Conservation (phyloP, 495 filamentous ascomycete genomes). For the Penicillium atrosanguineum region DNA sequence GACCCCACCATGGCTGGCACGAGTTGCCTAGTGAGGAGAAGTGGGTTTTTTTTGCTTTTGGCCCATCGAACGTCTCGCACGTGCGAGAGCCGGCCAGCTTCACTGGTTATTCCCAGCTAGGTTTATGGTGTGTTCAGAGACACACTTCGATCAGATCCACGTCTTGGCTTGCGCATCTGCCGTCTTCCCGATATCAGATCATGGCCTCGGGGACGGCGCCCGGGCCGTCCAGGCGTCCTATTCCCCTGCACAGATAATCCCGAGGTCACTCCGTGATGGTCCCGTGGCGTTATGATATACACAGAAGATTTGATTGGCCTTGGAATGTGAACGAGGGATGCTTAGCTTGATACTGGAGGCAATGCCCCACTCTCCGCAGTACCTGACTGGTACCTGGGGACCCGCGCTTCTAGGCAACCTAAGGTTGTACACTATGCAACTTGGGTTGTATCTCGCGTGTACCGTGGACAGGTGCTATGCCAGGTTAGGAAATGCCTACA, state of each 20-base stretch:
- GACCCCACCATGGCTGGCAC: neutral
- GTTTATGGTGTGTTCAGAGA: neutral
- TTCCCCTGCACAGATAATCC: neutral
- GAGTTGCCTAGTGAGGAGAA: neutral
- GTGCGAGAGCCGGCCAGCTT: neutral
- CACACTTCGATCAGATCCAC: neutral
- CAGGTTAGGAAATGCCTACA: neutral
- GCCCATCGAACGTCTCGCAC: conserved; percentile 5
- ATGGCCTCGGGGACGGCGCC: neutral
- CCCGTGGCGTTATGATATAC: conserved; percentile 5
- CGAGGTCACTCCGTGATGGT: neutral
- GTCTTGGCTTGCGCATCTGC: conserved; percentile 1
- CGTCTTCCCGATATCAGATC: conserved; percentile 2
- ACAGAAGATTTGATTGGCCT: conserved; percentile 4
- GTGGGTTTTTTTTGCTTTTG: neutral
- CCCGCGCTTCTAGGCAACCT: too few relatives aligned
- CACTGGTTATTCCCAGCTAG: neutral
- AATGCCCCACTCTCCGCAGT: neutral
- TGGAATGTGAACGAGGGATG: neutral
- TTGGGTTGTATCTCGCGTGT: too few relatives aligned
- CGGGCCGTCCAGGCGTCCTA: too few relatives aligned
- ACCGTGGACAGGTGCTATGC: neutral
- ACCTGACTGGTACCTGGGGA: neutral
- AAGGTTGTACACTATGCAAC: too few relatives aligned
- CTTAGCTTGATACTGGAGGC: neutral